Conservation (phyloP, 805 yeast species). For the Metschnikowia koreensis region DNA sequence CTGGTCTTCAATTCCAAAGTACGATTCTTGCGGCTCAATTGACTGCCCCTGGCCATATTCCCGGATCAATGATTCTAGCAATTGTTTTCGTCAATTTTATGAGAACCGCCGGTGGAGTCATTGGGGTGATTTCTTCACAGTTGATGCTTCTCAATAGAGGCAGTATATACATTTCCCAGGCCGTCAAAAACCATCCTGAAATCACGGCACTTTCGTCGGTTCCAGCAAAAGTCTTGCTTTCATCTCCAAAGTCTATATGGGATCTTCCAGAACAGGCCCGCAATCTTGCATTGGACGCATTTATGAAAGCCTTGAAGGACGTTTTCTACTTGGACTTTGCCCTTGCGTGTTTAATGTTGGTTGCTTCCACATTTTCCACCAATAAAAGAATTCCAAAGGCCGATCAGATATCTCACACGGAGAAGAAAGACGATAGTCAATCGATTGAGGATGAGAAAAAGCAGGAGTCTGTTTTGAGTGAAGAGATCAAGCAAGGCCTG, state of each 20-base stretch:
- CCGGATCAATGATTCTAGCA: slow-evolving; percentile 35
- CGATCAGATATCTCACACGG: slow-evolving; percentile 10
- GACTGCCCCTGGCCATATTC: slow-evolving; percentile 34
- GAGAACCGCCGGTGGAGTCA: slow-evolving; percentile 32
- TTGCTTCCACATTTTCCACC: slow-evolving; percentile 16
- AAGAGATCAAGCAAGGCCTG: neutral
- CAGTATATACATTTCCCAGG: slow-evolving; percentile 9
- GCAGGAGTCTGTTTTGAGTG: neutral
- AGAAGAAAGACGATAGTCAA: neutral
- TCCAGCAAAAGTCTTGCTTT: slow-evolving; percentile 12
- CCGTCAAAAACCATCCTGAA: slow-evolving; percentile 6
- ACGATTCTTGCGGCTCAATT: slow-evolving; percentile 35
- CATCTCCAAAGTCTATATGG: slow-evolving; percentile 29
- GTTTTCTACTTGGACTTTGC: slow-evolving; percentile 19
- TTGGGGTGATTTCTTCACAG: slow-evolving; percentile 33
- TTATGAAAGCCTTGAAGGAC: slow-evolving; percentile 18
- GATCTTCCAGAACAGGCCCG: slow-evolving; percentile 23
- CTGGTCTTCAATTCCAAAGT: slow-evolving; percentile 38
- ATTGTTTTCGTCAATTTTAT: slow-evolving; percentile 35
- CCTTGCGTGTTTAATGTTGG: slow-evolving; percentile 12
- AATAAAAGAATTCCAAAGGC: slow-evolving; percentile 16
- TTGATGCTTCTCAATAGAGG: slow-evolving; percentile 23
- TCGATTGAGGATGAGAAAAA: neutral
- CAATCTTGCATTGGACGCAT: slow-evolving; percentile 25
- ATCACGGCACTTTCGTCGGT: slow-evolving; percentile 3